A percentile compares a stretch with the other conserved stretches of the same genome.
These are phyloP conservation scores for Verticillium longisporum DNA, from an alignment of 2,329 filamentous ascomycete genomes.

Conservation along the genomic window DNA sequence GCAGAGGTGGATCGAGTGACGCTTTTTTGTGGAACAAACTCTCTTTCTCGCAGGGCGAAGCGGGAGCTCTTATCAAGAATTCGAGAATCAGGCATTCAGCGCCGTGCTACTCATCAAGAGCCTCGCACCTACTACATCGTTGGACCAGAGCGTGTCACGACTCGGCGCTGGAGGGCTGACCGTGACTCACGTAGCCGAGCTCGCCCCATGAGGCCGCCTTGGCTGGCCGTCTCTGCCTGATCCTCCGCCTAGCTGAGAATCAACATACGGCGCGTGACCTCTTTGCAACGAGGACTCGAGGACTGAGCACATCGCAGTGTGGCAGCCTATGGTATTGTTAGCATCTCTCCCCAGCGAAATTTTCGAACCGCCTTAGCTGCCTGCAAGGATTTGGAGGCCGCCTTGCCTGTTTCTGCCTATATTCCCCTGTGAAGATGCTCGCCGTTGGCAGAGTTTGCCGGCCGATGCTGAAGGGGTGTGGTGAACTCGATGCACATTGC, in stretches of 20 bases:
- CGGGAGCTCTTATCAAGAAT: neutral
- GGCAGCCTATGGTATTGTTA: neutral
- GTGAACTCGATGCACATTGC: too few species aligned
- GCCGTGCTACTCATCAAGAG: too few species aligned
- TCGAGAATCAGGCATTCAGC: neutral
- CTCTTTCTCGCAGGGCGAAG: too few species aligned
- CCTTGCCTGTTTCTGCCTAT: neutral
- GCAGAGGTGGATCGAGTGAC: neutral
- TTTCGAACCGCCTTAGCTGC: neutral
- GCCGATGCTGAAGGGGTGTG: too few species aligned
- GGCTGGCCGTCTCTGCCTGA: neutral
- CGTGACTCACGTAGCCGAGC: neutral
- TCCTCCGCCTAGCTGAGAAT: neutral
- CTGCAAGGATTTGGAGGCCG: neutral
- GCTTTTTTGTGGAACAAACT: neutral
- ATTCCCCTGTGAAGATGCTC: neutral
- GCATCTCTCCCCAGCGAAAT: neutral
- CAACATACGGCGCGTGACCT: neutral
- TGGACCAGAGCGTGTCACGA: neutral
- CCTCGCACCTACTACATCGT: neutral
- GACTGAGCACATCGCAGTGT: neutral
- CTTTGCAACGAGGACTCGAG: neutral
- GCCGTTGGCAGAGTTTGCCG: neutral
- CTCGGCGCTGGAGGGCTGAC: neutral
- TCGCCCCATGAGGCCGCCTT: neutral